Evolutionary conservation across 768 basidiomycete species (phyloP), one percentile per base, ranked within the genome.

Genomic region (Lentinula lateritia): DNA sequence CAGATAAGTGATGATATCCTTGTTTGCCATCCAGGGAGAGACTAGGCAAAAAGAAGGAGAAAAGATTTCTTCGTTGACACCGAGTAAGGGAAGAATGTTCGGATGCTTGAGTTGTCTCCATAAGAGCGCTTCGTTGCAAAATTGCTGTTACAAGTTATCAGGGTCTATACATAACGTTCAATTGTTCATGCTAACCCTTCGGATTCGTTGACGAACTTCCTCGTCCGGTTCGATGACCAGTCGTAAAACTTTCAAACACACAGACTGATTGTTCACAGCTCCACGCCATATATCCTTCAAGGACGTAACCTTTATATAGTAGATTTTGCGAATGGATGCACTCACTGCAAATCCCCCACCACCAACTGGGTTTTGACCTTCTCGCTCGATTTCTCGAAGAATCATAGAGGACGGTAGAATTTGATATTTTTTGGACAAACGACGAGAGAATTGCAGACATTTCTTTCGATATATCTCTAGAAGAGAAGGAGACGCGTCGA

Each of bases 21-120:
- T 62, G 28, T 67, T 66, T 23, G 15, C 32, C 68, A 69, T 68
- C 66, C 64, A 69, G 6, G 68, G 68, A 9, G 68, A 69, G 10
- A 69, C 61, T 0, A 59, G 5, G 35, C 58, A 59, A 46, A 50
- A 50, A 0, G 32, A 23, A 6, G 58, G 58, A 3, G 20, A 20
- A 20, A 59, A 59, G 6, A 59, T 39, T 23, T 59, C 48, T 15
- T 18, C 32, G n/a, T n/a, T 59, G 20, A 59, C 46, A 10, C 58
- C 58, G 3, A 59, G n/a, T 6, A 59, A 15, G 16, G 58, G 58
- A 5, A 59, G 46, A 32, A 59, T 36, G 34, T 59, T 59, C 18
- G 58, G 58, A 39, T 59, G 58, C 6, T 59, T 13, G 32, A 59
- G 58, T 20, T 59, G 58, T 34, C n/a, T 28, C 58, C 58, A 59